phyloP scores from a whole-genome alignment of 306 rosid species.

The Pyrus betulifolia region DNA sequence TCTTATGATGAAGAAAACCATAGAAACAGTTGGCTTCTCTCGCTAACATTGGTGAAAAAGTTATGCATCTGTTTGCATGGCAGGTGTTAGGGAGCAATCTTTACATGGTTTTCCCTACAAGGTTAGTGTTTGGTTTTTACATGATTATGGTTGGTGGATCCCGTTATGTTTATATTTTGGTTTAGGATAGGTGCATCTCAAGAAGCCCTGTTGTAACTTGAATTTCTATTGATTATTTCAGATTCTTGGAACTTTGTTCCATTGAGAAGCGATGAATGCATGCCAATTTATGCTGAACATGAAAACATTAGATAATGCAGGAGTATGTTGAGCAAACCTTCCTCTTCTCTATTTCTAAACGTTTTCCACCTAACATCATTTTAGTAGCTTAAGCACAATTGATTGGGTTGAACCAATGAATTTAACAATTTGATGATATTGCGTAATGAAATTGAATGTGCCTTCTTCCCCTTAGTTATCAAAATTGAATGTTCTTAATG shows the following conservation, averaged over 20 bases:
- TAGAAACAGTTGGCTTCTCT: background rate
- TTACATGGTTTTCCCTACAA: too few relatives aligned
- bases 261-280: background rate
- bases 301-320: background rate
- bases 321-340: background rate
- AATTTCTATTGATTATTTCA: too few relatives aligned
- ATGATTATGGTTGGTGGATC: too few relatives aligned
- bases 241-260: background rate
- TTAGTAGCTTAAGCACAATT: background rate
- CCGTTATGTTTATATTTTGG: too few relatives aligned
- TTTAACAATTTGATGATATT: background rate
- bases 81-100: too few relatives aligned
- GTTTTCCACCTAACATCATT: background rate
- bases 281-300: background rate
- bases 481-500: background rate
- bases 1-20: background rate
- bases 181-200: too few relatives aligned
- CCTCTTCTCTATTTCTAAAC: background rate
- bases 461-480: background rate
- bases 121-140: too few relatives aligned
- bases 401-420: background rate
- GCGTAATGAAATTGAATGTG: background rate
- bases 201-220: too few relatives aligned
- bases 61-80: too few relatives aligned
- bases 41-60: too few relatives aligned